Percentiles rank a stretch among this genome's conserved stretches.
Evolutionary conservation across 306 rosid species (phyloP).

Genomic region (Lathyrus sativus): DNA sequence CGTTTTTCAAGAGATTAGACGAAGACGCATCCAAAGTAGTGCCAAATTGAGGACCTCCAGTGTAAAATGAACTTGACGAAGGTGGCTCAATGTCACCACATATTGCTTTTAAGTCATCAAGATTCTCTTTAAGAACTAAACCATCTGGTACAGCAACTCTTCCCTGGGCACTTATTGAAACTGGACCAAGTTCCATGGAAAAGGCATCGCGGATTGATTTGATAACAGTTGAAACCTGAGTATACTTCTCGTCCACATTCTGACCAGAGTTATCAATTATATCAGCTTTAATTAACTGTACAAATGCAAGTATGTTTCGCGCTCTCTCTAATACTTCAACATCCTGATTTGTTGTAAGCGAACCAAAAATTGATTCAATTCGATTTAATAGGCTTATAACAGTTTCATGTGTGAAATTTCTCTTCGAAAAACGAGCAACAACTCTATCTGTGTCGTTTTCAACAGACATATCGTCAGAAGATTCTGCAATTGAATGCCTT

Average conservation of each 20-base stretch:
- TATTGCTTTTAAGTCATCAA: slow-evolving; percentile 61
- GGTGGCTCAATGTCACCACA: slow-evolving; percentile 69
- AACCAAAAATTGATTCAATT: slow-evolving; percentile 59
- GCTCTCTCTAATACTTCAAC: slow-evolving; percentile 89
- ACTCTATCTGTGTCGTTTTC: slow-evolving; percentile 41
- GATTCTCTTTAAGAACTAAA: slow-evolving; percentile 69
- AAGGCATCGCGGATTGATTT: slow-evolving; percentile 58
- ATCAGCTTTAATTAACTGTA: slow-evolving; percentile 59
- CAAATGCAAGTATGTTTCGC: slow-evolving; percentile 60
- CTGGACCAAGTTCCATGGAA: slow-evolving; percentile 71
- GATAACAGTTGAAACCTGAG: slow-evolving; percentile 49
- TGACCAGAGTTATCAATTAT: slow-evolving; percentile 42
- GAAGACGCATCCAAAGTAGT: slow-evolving; percentile 44
- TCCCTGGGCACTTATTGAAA: slow-evolving; percentile 73
- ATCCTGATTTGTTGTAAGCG: slow-evolving; percentile 62
- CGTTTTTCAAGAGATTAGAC: slow-evolving; percentile 45
- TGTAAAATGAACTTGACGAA: slow-evolving; percentile 43
- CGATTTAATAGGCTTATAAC: slow-evolving; percentile 53
- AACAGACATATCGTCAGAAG: slow-evolving; percentile 44
- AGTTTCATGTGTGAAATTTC: slow-evolving; percentile 50
- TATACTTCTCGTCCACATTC: slow-evolving; percentile 46
- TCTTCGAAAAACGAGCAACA: slow-evolving; percentile 38
- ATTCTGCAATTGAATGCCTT: slow-evolving; percentile 45
- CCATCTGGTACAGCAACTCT: slow-evolving; percentile 85
- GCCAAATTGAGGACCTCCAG: slow-evolving; percentile 49